Conservation (phyloP, 192 early-diverging fungal genomes). For the Pilaira anomala region DNA sequence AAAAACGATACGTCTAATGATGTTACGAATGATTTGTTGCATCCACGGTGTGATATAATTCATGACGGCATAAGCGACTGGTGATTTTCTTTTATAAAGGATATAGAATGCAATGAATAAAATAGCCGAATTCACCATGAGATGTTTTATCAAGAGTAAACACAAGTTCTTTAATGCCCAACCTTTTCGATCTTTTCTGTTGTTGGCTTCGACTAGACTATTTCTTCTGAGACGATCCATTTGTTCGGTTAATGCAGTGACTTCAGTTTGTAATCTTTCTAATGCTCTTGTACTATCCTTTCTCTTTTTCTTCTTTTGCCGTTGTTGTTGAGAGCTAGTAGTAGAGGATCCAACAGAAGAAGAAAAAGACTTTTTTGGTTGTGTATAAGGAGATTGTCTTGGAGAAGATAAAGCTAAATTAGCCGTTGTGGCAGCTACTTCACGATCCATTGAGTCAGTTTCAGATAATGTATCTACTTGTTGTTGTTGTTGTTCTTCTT, state of each 20-base stretch:
- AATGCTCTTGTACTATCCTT: slow-evolving; percentile 9
- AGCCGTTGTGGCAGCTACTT: slow-evolving; percentile 22
- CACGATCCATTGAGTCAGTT: slow-evolving; percentile 24
- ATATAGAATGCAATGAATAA: slow-evolving; percentile 15
- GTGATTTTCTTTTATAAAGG: slow-evolving; percentile 12
- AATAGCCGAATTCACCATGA: slow-evolving; percentile 16
- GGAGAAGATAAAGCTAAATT: slow-evolving; percentile 9
- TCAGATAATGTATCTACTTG: slow-evolving; percentile 10
- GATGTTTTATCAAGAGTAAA: slow-evolving; percentile 15
- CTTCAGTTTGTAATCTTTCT: slow-evolving; percentile 28
- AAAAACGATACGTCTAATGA: not conserved
- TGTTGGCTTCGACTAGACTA: not conserved
- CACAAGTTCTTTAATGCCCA: not conserved
- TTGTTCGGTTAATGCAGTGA: slow-evolving; percentile 23
- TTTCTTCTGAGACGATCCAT: slow-evolving; percentile 11
- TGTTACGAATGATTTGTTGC: not conserved
- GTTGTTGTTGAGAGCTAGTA: not conserved
- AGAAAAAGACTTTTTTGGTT: not conserved
- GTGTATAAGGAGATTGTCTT: slow-evolving; percentile 5
- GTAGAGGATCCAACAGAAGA: slow-evolving; percentile 6
- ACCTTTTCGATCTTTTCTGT: slow-evolving; percentile 1
- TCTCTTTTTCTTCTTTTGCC: not conserved
- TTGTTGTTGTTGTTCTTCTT: not conserved
- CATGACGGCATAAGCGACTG: slow-evolving; percentile 16
- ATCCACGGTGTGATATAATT: not conserved